These are phyloP conservation scores for Saccharomyces jurei DNA, from an alignment of 805 yeast genomes.

Conservation along the genomic window DNA sequence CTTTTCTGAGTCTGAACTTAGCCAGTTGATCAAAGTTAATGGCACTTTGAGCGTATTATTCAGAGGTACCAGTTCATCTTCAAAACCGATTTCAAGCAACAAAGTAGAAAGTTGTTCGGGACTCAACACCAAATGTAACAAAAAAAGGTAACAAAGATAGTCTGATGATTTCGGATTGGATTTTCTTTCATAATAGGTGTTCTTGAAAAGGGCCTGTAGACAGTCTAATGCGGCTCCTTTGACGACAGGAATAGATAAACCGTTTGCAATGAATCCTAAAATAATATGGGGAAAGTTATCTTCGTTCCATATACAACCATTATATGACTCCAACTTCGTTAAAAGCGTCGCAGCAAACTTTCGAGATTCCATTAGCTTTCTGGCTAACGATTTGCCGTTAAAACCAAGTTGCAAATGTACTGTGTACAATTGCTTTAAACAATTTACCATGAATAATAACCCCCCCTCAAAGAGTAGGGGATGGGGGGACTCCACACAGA, in stretches of 20 bases:
- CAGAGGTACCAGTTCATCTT: slow-evolving; percentile 24
- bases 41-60: slow-evolving; percentile 34
- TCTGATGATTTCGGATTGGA: slow-evolving; percentile 5
- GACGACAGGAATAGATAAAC: slow-evolving; percentile 50
- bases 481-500: slow-evolving; percentile 26
- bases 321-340: slow-evolving; percentile 35
- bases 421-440: slow-evolving; percentile 26
- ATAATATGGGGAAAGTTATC: slow-evolving; percentile 45
- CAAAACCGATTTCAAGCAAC: slow-evolving; percentile 30
- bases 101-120: slow-evolving; percentile 30
- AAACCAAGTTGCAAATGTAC: slow-evolving; percentile 20
- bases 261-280: slow-evolving; percentile 42
- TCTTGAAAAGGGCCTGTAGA: slow-evolving; percentile 36
- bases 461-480: slow-evolving; percentile 32
- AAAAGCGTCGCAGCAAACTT: slow-evolving; percentile 36
- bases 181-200: slow-evolving; percentile 33
- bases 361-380: slow-evolving; percentile 26
- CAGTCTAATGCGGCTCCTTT: slow-evolving; percentile 40
- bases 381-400: slow-evolving; percentile 25
- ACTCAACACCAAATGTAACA: slow-evolving; percentile 31
- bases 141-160: slow-evolving; percentile 22
- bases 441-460: slow-evolving; percentile 30
- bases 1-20: slow-evolving; percentile 19
- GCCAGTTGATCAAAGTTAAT: slow-evolving; percentile 23
- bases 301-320: slow-evolving; percentile 32